These are phyloP conservation scores for Cystofilobasidium ferigula DNA, from an alignment of 768 basidiomycete species.

Conservation along the genomic window DNA sequence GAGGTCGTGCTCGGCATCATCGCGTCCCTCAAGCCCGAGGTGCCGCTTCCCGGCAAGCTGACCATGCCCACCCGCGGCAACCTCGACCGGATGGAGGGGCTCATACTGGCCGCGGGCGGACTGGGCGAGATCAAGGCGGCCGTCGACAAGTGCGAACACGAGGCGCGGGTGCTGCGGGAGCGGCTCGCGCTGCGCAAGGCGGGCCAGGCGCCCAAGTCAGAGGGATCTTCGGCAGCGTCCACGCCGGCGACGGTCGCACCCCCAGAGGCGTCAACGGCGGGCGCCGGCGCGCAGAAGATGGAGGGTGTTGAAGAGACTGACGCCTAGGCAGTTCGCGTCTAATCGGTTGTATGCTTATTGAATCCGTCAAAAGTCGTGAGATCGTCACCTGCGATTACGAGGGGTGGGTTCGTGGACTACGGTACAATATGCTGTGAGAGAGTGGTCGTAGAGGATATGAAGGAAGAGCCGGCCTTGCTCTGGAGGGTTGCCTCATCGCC, in stretches of 20 bases:
- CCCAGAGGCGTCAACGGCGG: not conserved
- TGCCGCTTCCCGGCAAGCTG: constrained; percentile 54
- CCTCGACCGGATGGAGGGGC: constrained; percentile 56
- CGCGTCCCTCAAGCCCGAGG: constrained; percentile 48
- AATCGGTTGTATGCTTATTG: no score
- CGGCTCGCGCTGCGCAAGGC: constrained; percentile 30
- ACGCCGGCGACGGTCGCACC: not conserved
- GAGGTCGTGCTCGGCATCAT: constrained; percentile 41
- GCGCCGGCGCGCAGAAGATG: no score
- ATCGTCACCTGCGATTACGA: no score
- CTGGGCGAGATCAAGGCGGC: constrained; percentile 78
- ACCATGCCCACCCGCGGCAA: constrained; percentile 92
- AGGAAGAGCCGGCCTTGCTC: no score
- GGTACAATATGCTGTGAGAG: no score
- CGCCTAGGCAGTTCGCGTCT: no score
- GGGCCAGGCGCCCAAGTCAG: not conserved
- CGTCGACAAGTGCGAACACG: constrained; percentile 75
- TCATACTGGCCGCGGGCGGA: constrained; percentile 59
- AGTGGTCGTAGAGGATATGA: no score
- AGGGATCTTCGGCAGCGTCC: no score
- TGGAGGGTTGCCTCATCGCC: no score
- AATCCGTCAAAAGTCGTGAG: no score
- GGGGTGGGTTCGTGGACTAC: no score
- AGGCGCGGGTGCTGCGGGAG: constrained; percentile 59
- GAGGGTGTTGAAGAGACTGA: not conserved